Base-by-base conservation (phyloP, 140 eudicot species). In the Cichorium intybus region DNA sequence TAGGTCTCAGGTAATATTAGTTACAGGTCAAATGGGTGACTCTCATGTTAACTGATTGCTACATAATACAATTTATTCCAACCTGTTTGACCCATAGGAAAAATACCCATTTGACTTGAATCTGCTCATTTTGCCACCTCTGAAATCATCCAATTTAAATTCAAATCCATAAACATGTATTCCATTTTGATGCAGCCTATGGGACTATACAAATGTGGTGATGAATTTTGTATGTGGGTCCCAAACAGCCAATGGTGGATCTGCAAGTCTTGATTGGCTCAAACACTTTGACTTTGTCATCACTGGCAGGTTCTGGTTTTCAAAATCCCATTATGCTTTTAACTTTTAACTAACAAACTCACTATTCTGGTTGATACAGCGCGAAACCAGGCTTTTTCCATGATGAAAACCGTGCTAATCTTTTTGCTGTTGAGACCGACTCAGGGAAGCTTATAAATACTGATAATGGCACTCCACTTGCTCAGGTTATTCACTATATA, bases 301-400 rank as follows among this genome's bases (percentile, higher is more conserved):
- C 80, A 92, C 98, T 72, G 98, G 98, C 74, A 92, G 98, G 98
- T 92, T 26, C 57, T 29, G 6, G 34, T 62, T 70, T 67, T 75
- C 60, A n/a, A n/a, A n/a, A n/a, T n/a, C n/a, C n/a, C n/a, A n/a
- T n/a, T 31, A 7, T 48, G 41, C 39, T 50, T 41, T 52, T 57
- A 26, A 10, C 43, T 47, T 55, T 12, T 0, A 27, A 27, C 0
- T 3, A 27, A 1, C 4, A 37, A 37, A 34, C 11, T 34, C 39
- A 34, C 39, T 34, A 39, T 11, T 39, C 18, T 54, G 50, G 41
- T 47, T 51, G 49, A 52, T 75, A 62, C 84, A 92, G 98, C 64
- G 93, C 96, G 18, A 92, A 92, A 75, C 98, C 98, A 26, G 81
- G 96, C 15, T 92, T 92, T 84, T 92, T 92, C 85, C 98, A 79